Conservation (phyloP, 805 yeast species). For the Wickerhamomyces rabaulensis region DNA sequence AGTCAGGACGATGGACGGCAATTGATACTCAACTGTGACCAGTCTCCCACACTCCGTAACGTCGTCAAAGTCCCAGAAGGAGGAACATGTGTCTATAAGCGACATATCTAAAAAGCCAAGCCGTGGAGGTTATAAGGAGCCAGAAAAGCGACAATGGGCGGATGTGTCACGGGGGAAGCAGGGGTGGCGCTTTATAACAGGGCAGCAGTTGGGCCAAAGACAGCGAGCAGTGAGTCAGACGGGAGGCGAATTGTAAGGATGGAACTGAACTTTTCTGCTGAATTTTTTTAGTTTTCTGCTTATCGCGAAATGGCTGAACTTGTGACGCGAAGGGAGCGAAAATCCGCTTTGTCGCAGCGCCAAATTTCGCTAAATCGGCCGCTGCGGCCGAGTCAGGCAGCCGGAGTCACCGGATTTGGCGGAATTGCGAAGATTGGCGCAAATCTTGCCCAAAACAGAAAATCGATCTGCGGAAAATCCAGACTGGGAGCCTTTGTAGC, state of each 20-base stretch:
- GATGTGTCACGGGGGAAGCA: neutral
- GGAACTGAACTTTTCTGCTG: neutral
- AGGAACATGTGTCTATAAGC: neutral
- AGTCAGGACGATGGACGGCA: conserved; percentile 31
- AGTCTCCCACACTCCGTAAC: conserved; percentile 47
- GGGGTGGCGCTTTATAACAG: neutral
- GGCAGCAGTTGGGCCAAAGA: neutral
- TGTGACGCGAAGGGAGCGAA: no score
- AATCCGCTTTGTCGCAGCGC: neutral
- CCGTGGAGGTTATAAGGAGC: neutral
- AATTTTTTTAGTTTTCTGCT: neutral
- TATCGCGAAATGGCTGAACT: neutral
- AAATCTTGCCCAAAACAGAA: neutral
- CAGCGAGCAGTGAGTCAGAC: neutral
- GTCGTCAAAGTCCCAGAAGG: conserved; percentile 58
- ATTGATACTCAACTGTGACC: conserved; percentile 31
- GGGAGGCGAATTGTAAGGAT: neutral
- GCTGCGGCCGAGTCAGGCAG: neutral
- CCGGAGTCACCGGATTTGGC: neutral
- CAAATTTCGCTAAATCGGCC: neutral
- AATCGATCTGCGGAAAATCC: neutral
- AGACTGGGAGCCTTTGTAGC: no score
- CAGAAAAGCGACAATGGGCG: neutral
- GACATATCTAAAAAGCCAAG: neutral
- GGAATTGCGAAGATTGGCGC: no score